A percentile compares a stretch with the other conserved stretches of the same genome.
Conservation (phyloP, 1,139 yeast species). For the Sugiyamaella grinbergsii region DNA sequence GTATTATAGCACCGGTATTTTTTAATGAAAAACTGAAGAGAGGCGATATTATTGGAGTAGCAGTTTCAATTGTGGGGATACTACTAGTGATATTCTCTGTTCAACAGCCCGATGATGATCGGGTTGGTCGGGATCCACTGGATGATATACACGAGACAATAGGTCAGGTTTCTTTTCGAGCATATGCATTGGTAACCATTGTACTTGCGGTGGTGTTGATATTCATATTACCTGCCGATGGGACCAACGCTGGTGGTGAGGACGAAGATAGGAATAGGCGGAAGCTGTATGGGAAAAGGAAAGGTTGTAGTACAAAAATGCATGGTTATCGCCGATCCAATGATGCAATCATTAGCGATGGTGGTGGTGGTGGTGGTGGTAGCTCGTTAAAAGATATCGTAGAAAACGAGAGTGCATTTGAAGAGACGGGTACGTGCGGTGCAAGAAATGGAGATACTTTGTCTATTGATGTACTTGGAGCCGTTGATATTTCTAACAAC, state of each 20-base stretch:
- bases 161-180: constrained; percentile 32
- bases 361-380: not conserved
- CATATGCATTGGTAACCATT: constrained; percentile 37
- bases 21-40: constrained; percentile 45
- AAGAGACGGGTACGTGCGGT: too few relatives aligned
- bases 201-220: constrained; percentile 26
- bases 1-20: constrained; percentile 49
- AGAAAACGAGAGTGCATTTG: too few relatives aligned
- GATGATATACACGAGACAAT: constrained; percentile 38
- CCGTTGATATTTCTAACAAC: too few relatives aligned
- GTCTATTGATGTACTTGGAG: too few relatives aligned
- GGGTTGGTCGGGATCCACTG: constrained; percentile 33
- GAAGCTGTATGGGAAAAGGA: not conserved
- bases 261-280: not conserved
- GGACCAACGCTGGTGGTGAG: not conserved
- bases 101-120: constrained; percentile 24
- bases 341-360: not conserved
- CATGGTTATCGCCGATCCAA: too few relatives aligned
- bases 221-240: not conserved
- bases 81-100: constrained; percentile 44
- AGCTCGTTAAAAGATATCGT: too few relatives aligned
- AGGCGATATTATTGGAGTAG: constrained; percentile 45
- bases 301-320: too few relatives aligned
- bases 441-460: too few relatives aligned
- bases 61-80: constrained; percentile 46